Conservation (phyloP, 1,284 basidiomycete genomes). For the Heterobasidion annosum region DNA sequence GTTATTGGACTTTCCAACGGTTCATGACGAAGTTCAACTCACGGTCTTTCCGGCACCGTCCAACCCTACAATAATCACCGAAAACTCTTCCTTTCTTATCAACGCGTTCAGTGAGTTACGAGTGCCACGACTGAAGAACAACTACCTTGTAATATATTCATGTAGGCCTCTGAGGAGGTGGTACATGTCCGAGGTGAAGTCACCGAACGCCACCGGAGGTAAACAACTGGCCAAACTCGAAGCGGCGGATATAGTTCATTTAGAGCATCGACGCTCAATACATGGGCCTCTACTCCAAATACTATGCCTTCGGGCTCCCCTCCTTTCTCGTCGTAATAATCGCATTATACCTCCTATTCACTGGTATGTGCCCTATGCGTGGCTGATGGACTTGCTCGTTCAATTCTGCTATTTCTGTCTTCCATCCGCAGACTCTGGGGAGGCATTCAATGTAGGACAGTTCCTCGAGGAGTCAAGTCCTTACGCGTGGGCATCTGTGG, state of each 20-base stretch:
- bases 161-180: slow-evolving; percentile 86
- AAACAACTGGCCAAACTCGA: slow-evolving; percentile 1
- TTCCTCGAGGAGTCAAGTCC: slow-evolving; percentile 93
- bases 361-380: slow-evolving; percentile 42
- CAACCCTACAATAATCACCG: slow-evolving; percentile 85
- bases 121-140: slow-evolving; percentile 21
- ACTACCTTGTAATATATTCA: slow-evolving; percentile 78
- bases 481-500: slow-evolving; percentile 87
- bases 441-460: slow-evolving; percentile 86
- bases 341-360: slow-evolving; percentile 81
- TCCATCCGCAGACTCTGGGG: slow-evolving; percentile 60
- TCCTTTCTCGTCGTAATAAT: slow-evolving; percentile 56
- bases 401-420: background rate
- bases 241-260: background rate
- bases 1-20: too few relatives aligned
- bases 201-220: background rate
- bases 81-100: slow-evolving; percentile 83
- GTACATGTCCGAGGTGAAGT: slow-evolving; percentile 49
- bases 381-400: background rate
- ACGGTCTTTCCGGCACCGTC: slow-evolving; percentile 91
- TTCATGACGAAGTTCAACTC: slow-evolving; percentile 13
- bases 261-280: background rate
- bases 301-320: slow-evolving; percentile 62
- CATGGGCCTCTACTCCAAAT: slow-evolving; percentile 38
- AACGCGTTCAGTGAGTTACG: slow-evolving; percentile 3